Conservation (phyloP, 495 filamentous ascomycete genomes). For the Penicillium lividum region DNA sequence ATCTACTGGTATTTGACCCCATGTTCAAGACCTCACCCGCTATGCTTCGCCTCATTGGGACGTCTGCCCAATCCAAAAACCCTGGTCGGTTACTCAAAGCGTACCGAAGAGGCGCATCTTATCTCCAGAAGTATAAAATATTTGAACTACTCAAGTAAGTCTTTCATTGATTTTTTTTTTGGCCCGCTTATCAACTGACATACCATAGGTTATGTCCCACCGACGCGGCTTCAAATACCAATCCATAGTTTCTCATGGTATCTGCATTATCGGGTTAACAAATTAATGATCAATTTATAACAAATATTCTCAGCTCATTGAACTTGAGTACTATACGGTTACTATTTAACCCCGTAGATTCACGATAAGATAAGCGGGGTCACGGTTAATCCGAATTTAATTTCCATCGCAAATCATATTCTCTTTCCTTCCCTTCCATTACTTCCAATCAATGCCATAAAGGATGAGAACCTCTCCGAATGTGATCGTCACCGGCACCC, state of each 20-base stretch:
- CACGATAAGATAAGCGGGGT: constrained; percentile 30
- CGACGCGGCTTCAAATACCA: background rate
- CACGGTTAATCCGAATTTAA: constrained; percentile 22
- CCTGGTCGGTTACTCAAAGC: constrained; percentile 62
- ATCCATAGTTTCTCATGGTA: background rate
- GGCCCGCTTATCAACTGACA: background rate
- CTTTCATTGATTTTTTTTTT: background rate
- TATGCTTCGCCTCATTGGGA: constrained; percentile 58
- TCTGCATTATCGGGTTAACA: background rate
- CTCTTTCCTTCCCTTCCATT: constrained; percentile 7
- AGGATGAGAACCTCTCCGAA: constrained; percentile 70
- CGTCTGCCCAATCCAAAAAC: constrained; percentile 40
- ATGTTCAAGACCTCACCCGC: constrained; percentile 71
- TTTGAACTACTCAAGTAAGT: constrained; percentile 80
- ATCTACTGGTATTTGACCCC: constrained; percentile 87
- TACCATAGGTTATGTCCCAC: constrained; percentile 8
- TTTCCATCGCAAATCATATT: constrained; percentile 16
- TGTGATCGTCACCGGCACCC: constrained; percentile 93
- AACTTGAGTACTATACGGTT: no score
- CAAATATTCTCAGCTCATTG: no score
- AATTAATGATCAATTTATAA: background rate
- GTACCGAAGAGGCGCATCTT: constrained; percentile 67
- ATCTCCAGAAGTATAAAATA: constrained; percentile 66
- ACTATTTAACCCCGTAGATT: background rate
- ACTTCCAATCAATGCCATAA: background rate